Evolutionary conservation across 805 yeast species (phyloP), one percentile per base, ranked within the genome.

Genomic region (Metschnikowia baotianmanensis): DNA sequence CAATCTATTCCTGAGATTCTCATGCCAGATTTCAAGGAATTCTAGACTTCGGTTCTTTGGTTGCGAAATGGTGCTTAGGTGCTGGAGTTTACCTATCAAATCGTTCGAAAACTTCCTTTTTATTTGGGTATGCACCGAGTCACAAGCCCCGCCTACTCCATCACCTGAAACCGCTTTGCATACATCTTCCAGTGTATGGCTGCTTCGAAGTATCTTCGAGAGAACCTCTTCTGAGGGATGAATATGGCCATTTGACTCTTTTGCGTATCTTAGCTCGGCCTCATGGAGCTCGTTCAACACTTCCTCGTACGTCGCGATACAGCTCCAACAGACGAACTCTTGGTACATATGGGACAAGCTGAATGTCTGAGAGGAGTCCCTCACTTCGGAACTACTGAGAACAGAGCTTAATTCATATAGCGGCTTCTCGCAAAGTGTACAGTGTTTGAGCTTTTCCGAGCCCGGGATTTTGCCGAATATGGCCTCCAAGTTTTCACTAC

Each of bases 381-480:
- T 29, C 21, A 26, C 18, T 5, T 50, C 48, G 36, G 54, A 48
- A 44, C 47, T 56, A 39, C 58, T 56, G 38, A 67, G 55, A 15
- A 64, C 50, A 10, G 66, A 83, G 64, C 58, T 80, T 49, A 70
- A 57, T 43, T 83, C 88, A 56, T 82, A 83, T 21, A 83, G 57
- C 12, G 88, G 86, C 39, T 72, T 75, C 27, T 82, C 86, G 58
- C 91, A 83, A 10, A 83, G 63, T n/a, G 81, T 77, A 55, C 91
- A 83, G 52, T 76, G 62, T 45, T 71, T 71, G 26, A 76, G 56
- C 24, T 59, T 42, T 45, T 63, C 65, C 29, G 61, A 49, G 10
- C 71, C 72, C 0, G 71, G 72, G 25, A 66, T 57, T 35, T 58
- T 57, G 15, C 71, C 70, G 51, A 63, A 63, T 25, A 68, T 63